These are phyloP conservation scores for Discostella stelligeroides DNA, from an alignment of 108 stramenopile species.

Conservation along the genomic window DNA sequence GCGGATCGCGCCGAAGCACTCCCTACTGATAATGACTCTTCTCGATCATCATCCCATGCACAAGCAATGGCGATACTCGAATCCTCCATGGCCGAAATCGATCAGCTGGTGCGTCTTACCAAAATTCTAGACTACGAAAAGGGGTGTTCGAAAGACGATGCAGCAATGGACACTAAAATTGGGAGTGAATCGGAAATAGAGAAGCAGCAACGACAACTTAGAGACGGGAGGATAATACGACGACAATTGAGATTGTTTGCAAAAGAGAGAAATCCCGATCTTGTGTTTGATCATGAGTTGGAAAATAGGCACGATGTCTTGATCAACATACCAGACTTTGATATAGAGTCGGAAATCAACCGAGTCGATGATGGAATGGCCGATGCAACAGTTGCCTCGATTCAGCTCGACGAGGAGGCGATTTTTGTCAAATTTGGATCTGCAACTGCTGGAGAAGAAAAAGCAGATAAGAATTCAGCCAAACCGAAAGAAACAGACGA, in stretches of 20 bases:
- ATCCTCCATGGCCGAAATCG: conserved; percentile 23
- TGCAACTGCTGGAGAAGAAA: not conserved
- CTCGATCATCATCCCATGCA: conserved; percentile 26
- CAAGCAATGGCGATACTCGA: conserved; percentile 33
- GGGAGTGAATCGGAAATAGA: conserved; percentile 15
- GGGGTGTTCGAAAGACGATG: not conserved
- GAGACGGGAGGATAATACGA: conserved; percentile 25
- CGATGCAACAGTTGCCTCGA: too few relatives aligned
- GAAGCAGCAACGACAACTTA: conserved; percentile 4
- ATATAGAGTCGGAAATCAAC: too few relatives aligned
- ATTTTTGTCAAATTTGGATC: not conserved
- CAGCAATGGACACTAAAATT: conserved; percentile 7
- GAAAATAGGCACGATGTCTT: conserved; percentile 27
- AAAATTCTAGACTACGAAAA: conserved; percentile 22
- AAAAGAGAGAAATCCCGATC: conserved; percentile 19
- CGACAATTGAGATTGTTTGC: conserved; percentile 28
- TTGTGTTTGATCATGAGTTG: conserved; percentile 27
- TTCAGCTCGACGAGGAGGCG: too few relatives aligned
- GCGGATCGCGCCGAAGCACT: conserved; percentile 24
- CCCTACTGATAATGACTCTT: not conserved
- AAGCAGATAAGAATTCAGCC: not conserved
- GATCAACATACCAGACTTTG: conserved; percentile 9
- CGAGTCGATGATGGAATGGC: too few relatives aligned
- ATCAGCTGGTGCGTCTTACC: conserved; percentile 35
- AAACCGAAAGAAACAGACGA: not conserved